Conservation (phyloP, 2,329 filamentous ascomycete species). For the Xylaria sp. region DNA sequence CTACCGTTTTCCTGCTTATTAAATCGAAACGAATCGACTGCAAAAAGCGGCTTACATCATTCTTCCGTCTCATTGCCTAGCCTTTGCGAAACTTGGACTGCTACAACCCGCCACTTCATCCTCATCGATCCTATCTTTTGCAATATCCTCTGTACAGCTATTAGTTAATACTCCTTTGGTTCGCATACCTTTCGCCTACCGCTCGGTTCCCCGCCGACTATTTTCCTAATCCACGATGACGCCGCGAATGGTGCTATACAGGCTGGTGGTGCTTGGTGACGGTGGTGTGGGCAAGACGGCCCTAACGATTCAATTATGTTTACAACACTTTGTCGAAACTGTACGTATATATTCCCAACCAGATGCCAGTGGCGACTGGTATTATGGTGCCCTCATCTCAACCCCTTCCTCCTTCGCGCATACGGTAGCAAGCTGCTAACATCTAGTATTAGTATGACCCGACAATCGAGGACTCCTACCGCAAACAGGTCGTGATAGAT, state of each 20-base stretch:
- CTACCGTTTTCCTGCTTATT: slow-evolving; percentile 23
- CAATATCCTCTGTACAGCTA: slow-evolving; percentile 29
- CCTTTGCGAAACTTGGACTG: slow-evolving; percentile 29
- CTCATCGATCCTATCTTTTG: slow-evolving; percentile 16
- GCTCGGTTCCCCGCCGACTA: slow-evolving; percentile 46
- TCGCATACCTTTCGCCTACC: slow-evolving; percentile 20
- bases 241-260: slow-evolving; percentile 95
- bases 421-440: slow-evolving; percentile 35
- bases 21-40: slow-evolving; percentile 29
- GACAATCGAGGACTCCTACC: slow-evolving; percentile 88
- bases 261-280: slow-evolving; percentile 93
- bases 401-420: not conserved
- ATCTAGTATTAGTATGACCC: slow-evolving; percentile 74
- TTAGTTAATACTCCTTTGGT: slow-evolving; percentile 33
- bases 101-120: slow-evolving; percentile 20
- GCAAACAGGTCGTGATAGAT: slow-evolving; percentile 93
- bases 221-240: slow-evolving; percentile 69
- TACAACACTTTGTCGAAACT: slow-evolving; percentile 98
- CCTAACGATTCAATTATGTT: slow-evolving; percentile 93
- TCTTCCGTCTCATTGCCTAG: slow-evolving; percentile 30
- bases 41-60: slow-evolving; percentile 37
- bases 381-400: not conserved
- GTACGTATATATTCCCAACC: slow-evolving; percentile 58
- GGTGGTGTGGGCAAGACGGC: slow-evolving; percentile 95
- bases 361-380: slow-evolving; percentile 4